These are phyloP conservation scores for Vanderwaltozyma polyspora DNA, from an alignment of 805 yeast genomes.

Conservation along the genomic window DNA sequence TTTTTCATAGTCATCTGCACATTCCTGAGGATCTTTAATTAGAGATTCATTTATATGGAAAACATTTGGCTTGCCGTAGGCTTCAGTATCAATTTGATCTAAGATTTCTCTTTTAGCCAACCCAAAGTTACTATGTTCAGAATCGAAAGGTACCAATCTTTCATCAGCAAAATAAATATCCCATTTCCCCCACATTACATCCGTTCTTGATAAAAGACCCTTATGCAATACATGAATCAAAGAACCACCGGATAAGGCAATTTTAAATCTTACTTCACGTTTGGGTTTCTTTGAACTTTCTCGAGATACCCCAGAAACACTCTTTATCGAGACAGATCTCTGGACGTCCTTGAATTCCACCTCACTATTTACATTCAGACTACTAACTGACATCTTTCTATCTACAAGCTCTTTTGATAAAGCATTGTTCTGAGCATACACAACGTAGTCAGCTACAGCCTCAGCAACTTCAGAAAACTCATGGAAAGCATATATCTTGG, in stretches of 20 bases:
- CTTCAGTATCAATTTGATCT: constrained; percentile 32
- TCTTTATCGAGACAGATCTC: not conserved
- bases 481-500: constrained; percentile 78
- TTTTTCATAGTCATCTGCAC: constrained; percentile 84
- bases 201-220: constrained; percentile 60
- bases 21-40: constrained; percentile 70
- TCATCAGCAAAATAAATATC: constrained; percentile 90
- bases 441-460: constrained; percentile 85
- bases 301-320: not conserved
- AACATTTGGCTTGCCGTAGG: constrained; percentile 44
- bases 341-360: not conserved
- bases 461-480: constrained; percentile 83
- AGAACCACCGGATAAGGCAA: constrained; percentile 89
- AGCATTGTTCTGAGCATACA: constrained; percentile 61
- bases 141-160: constrained; percentile 72
- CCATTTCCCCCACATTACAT: constrained; percentile 80
- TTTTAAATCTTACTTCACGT: constrained; percentile 59
- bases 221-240: constrained; percentile 68
- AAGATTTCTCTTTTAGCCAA: constrained; percentile 65
- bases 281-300: constrained; percentile 33
- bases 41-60: constrained; percentile 68
- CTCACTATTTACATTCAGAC: not conserved
- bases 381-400: not conserved
- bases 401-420: constrained; percentile 4
- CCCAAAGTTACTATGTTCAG: constrained; percentile 74